Evolutionary conservation across 805 yeast species (phyloP).

Genomic region (Clavispora phyllophila): DNA sequence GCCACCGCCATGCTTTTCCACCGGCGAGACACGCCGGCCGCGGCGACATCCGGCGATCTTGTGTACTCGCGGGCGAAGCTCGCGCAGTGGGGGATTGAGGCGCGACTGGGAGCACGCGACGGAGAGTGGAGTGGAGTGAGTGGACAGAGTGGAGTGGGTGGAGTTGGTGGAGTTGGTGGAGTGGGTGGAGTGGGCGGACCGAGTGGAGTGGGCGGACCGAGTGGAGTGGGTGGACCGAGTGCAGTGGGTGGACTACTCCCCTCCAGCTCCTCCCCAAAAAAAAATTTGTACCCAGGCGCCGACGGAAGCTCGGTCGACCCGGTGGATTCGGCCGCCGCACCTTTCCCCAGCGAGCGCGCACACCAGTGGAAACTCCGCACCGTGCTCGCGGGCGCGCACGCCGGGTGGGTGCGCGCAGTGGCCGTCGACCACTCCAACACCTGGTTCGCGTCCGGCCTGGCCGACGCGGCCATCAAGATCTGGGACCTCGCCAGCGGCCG

Average conservation of each 20-base stretch:
- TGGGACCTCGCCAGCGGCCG: conserved; percentile 82
- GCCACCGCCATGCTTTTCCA: background rate
- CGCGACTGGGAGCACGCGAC: no score
- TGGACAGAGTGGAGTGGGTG: no score
- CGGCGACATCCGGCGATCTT: background rate
- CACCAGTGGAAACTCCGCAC: conserved; percentile 67
- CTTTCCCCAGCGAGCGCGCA: no score
- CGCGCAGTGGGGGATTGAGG: background rate
- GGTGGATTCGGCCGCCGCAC: background rate
- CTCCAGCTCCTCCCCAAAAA: no score
- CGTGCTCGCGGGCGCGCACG: conserved; percentile 77
- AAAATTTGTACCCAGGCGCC: no score
- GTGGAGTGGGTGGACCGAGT: no score
- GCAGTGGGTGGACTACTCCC: no score
- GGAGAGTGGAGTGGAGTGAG: no score
- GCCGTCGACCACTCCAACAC: conserved; percentile 80
- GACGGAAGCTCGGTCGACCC: no score
- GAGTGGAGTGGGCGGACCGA: no score
- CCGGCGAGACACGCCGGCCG: background rate
- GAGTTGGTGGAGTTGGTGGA: no score
- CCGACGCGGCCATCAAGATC: conserved; percentile 81
- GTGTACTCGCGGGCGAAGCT: background rate
- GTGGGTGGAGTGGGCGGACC: no score
- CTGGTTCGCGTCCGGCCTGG: conserved; percentile 90
- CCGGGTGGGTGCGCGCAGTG: conserved; percentile 87